These are phyloP conservation scores for Melaleuca quinquenervia DNA, from an alignment of 345 rosid species.

Conservation along the genomic window DNA sequence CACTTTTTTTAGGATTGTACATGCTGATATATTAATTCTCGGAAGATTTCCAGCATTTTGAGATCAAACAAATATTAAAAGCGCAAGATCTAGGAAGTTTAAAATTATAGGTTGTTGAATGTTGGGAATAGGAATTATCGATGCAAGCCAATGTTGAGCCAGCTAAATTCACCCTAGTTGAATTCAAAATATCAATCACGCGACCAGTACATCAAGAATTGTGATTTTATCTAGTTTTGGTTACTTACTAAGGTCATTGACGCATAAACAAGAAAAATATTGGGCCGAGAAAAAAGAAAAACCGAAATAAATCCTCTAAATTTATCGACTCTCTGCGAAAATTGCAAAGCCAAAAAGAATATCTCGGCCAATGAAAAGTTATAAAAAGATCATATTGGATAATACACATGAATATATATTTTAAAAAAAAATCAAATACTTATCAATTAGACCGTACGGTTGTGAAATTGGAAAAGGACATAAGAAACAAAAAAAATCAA, in stretches of 20 bases:
- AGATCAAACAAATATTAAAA: background rate
- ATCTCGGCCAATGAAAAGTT: fast-evolving
- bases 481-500: background rate
- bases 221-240: background rate
- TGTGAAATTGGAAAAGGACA: fast-evolving
- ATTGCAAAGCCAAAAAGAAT: background rate
- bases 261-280: fast-evolving
- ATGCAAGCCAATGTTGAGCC: background rate
- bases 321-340: background rate
- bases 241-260: background rate
- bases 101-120: background rate
- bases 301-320: background rate
- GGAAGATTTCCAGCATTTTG: background rate
- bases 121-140: background rate
- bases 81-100: background rate
- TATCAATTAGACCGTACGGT: background rate
- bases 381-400: fast-evolving
- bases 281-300: background rate
- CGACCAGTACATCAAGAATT: background rate
- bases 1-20: background rate
- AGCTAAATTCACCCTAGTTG: background rate
- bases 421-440: background rate
- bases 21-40: background rate
- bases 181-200: background rate
- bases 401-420: background rate